Base-by-base conservation (phyloP, 768 basidiomycete species). In the Exsudoporus frostii region DNA sequence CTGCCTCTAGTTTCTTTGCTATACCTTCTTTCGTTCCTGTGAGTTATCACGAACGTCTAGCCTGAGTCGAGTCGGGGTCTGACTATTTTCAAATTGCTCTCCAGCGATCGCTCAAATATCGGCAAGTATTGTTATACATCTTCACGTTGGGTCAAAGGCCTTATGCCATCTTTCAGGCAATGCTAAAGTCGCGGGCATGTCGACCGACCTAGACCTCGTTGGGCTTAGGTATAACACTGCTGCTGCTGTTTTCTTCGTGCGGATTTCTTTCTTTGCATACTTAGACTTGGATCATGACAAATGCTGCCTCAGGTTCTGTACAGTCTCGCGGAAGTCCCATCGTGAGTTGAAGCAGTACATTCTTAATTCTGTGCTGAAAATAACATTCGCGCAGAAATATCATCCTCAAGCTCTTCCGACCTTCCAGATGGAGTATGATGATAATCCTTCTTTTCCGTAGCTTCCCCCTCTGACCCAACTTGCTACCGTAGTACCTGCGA, bases 351-450 rank as follows among this genome's bases (percentile, higher is more conserved):
- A 27, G 34, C 33, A 27, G n/a, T 7, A 25, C 37, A 36, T 19
- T 25, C n/a, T 27, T 7, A 14, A 13, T 37, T 3, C 13, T 19
- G 22, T 25, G 8, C 29, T 10, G 10, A 9, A 47, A 37, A 47
- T 61, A 42, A 61, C 45, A 2, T n/a, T 34, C n/a, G 15, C 1
- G 8, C 34, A 74, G 74, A 48, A 74, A 76, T 19, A 71, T 76
- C 17, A 56, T 70, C 10, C 60, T 74, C 6, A 75, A 70, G 50
- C 52, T 76, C 43, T 62, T 64, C 53, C 58, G 65, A 29, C 70
- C 70, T n/a, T 74, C 74, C 5, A 59, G 56, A 56, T 76, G 67
- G 66, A 68, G 71, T 75, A 55, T 24, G 66, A 25, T 22, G n/a
- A 43, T 45, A 38, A 29, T 36, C 29, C 6, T 20, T 30, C 7